A percentile compares a stretch with the other conserved stretches of the same genome.
Conservation (phyloP, 1,139 yeast genomes). For the Yamadazyma dendronema region DNA sequence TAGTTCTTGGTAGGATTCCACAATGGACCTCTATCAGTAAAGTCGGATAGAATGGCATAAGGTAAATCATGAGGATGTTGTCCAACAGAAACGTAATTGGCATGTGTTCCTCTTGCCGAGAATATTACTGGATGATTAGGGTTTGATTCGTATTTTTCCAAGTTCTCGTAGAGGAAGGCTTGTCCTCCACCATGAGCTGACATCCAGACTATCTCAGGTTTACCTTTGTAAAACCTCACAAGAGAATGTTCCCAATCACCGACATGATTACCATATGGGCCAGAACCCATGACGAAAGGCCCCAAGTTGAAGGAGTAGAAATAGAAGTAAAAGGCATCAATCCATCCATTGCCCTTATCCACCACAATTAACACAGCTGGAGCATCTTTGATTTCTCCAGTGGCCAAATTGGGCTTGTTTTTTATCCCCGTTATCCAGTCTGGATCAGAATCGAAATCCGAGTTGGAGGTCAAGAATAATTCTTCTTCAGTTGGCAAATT, state of each 20-base stretch:
- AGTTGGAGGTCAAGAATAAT: conserved; percentile 59
- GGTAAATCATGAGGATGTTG: conserved; percentile 96
- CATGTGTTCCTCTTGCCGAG: conserved; percentile 95
- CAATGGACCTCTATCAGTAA: conserved; percentile 89
- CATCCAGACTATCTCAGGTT: conserved; percentile 95
- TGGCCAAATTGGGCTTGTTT: conserved; percentile 66
- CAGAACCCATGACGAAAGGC: conserved; percentile 95
- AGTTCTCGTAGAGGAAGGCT: conserved; percentile 72
- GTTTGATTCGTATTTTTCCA: conserved; percentile 62
- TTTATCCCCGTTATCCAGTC: conserved; percentile 79
- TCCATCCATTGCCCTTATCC: conserved; percentile 90
- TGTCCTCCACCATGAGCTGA: conserved; percentile 98
- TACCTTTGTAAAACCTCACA: conserved; percentile 77
- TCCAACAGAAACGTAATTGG: conserved; percentile 94
- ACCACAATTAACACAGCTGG: conserved; percentile 82
- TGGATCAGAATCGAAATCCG: conserved; percentile 74
- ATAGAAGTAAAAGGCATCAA: conserved; percentile 94
- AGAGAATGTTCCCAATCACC: conserved; percentile 99
- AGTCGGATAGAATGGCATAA: conserved; percentile 83
- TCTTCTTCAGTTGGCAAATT: conserved; percentile 27
- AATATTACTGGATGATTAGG: conserved; percentile 68
- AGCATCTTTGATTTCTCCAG: conserved; percentile 70
- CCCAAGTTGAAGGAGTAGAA: conserved; percentile 93
- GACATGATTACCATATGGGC: conserved; percentile 95
- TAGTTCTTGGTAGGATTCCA: conserved; percentile 91